phyloP scores from a whole-genome alignment of 129 eudicot species.

The Calendula officinalis region DNA sequence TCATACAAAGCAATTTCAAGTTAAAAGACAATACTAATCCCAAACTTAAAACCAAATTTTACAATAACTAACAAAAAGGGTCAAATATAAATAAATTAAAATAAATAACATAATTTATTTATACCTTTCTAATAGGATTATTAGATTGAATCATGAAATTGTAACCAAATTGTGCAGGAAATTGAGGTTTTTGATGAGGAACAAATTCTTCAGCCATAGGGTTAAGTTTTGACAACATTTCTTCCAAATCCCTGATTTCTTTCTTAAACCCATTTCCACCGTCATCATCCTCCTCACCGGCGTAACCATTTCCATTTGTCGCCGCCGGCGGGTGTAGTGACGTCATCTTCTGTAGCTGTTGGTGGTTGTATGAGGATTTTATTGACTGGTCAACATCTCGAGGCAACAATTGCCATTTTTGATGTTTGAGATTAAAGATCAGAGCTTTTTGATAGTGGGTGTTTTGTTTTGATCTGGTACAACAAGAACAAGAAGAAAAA shows the following conservation, averaged over 20 bases:
- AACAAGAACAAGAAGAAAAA: not conserved
- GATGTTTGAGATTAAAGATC: slow-evolving; percentile 12
- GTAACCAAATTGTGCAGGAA: slow-evolving; percentile 54
- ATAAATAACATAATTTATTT: not conserved
- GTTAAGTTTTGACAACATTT: slow-evolving; percentile 76
- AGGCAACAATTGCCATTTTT: slow-evolving; percentile 29
- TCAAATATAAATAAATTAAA: not conserved
- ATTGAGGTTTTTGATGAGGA: slow-evolving; percentile 41
- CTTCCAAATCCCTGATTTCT: slow-evolving; percentile 73
- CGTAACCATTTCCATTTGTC: slow-evolving; percentile 16
- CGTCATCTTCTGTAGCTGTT: slow-evolving; percentile 18
- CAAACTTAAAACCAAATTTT: slow-evolving; percentile 1
- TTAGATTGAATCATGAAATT: slow-evolving; percentile 38
- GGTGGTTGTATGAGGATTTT: slow-evolving; percentile 15
- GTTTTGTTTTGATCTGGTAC: slow-evolving; percentile 23
- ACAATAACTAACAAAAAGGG: not conserved
- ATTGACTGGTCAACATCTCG: slow-evolving; percentile 30
- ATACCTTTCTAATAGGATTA: slow-evolving; percentile 48
- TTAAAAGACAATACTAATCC: too few relatives aligned
- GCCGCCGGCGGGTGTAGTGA: slow-evolving; percentile 10
- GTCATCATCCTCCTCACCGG: slow-evolving; percentile 22
- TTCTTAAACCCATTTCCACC: slow-evolving; percentile 50
- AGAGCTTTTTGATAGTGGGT: slow-evolving; percentile 17
- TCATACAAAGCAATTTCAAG: too few relatives aligned
- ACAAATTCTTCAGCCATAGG: slow-evolving; percentile 86